Evolutionary conservation across 2,329 filamentous ascomycete genomes (phyloP), one percentile per base, ranked within the genome.

Genomic region (Botrytis elliptica): DNA sequence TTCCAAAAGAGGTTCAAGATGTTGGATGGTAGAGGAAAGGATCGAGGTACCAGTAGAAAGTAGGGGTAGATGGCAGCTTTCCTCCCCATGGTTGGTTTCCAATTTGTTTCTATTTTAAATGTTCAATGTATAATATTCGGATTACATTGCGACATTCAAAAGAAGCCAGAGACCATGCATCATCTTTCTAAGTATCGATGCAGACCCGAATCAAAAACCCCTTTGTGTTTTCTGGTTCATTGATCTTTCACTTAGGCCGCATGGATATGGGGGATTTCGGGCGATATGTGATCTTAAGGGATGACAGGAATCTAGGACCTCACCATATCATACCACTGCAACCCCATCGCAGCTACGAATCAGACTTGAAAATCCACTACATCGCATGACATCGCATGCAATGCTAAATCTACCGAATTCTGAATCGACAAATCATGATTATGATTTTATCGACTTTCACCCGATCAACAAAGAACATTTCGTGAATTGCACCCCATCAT

Each of bases 1-100:
- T 94, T 92, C 81, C 90, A 90, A 79, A 93, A 93, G 84, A 88
- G 88, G 82, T 85, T 90, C 79, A 92, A 89, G 84, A 83, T 82
- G 46, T 77, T 85, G 77, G 83, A 85, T 74, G 79, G 80, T 8
- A 81, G 81, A 36, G 79, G 83, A 73, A 83, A 82, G 78, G 83
- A 84, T 77, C 81, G 82, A 78, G 83, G 71, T 29, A 68, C 66
- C 5, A 52, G 36, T 55, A 57, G 66, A 42, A 68, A 68, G 66
- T 68, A 68, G 66, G 49, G 36, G 36, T 4, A 42, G 4, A 55
- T 3, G 29, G 18, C 9, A 57, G 12, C 22, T 68, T 29, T 42
- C 22, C 29, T 5, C n/a, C 36, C 22, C 22, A 1, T 33, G 18
- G 14, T 42, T 42, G 10, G 16, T 67, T 67, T 52, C 10, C 10